Conservation (phyloP, 768 basidiomycete species). For the Naganishia friedmannii region DNA sequence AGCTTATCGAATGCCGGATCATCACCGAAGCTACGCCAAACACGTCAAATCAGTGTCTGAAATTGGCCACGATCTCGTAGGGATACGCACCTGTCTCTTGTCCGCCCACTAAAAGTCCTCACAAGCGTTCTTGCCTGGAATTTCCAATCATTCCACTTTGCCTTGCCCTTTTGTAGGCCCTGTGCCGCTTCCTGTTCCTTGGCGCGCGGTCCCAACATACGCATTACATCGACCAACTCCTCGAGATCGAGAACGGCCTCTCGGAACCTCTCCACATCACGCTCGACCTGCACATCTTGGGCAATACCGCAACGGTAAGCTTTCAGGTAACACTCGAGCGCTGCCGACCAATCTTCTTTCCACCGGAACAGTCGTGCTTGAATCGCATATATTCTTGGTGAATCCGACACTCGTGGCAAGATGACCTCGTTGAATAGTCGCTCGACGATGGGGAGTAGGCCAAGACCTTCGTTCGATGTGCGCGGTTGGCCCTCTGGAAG, state of each 20-base stretch:
- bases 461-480: slow-evolving; percentile 66
- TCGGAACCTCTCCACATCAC: slow-evolving; percentile 66
- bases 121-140: slow-evolving; percentile 82
- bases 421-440: slow-evolving; percentile 74
- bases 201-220: slow-evolving; percentile 69
- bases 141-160: slow-evolving; percentile 66
- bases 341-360: slow-evolving; percentile 70
- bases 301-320: slow-evolving; percentile 74
- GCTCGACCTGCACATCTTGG: slow-evolving; percentile 61
- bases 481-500: slow-evolving; percentile 41
- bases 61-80: not conserved
- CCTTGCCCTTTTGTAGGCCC: slow-evolving; percentile 43
- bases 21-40: slow-evolving; percentile 64
- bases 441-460: slow-evolving; percentile 65
- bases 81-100: slow-evolving; percentile 59
- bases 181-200: slow-evolving; percentile 39
- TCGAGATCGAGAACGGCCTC: slow-evolving; percentile 75
- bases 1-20: slow-evolving; percentile 78
- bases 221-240: slow-evolving; percentile 76
- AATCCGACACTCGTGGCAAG: slow-evolving; percentile 70
- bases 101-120: slow-evolving; percentile 81
- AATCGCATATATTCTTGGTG: slow-evolving; percentile 73
- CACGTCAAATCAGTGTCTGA: slow-evolving; percentile 18
- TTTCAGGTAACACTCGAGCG: slow-evolving; percentile 76
- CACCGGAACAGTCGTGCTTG: slow-evolving; percentile 77